These are phyloP conservation scores for Alternaria viburni DNA, from an alignment of 2,329 filamentous ascomycete species.

Conservation along the genomic window DNA sequence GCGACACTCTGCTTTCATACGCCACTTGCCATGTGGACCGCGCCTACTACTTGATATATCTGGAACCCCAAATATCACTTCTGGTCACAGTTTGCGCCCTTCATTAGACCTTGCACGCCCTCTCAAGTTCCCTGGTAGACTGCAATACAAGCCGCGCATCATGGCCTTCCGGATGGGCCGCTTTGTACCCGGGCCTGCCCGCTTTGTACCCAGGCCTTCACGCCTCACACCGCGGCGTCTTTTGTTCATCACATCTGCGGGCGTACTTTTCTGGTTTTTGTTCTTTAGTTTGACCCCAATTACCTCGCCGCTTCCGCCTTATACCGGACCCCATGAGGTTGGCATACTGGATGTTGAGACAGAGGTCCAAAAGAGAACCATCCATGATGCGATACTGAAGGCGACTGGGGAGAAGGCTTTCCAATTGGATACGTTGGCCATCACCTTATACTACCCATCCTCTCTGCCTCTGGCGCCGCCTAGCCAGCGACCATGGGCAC, in stretches of 20 bases:
- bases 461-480: conserved; percentile 27
- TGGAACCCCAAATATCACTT: not conserved
- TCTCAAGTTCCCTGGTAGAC: conserved; percentile 37
- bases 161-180: conserved; percentile 33
- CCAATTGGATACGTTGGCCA: conserved; percentile 53
- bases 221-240: conserved; percentile 30
- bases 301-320: conserved; percentile 49
- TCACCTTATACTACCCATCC: conserved; percentile 56
- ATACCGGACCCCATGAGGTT: conserved; percentile 52
- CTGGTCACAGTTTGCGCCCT: not conserved
- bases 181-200: not conserved
- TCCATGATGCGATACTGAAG: conserved; percentile 48
- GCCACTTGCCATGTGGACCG: not conserved
- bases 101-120: not conserved
- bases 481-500: conserved; percentile 40
- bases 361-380: conserved; percentile 41
- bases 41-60: not conserved
- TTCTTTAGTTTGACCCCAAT: conserved; percentile 52
- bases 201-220: not conserved
- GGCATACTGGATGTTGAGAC: conserved; percentile 55
- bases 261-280: conserved; percentile 43
- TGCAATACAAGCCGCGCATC: conserved; percentile 32
- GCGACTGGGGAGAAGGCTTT: conserved; percentile 50
- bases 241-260: conserved; percentile 35
- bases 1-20: not conserved